These are phyloP conservation scores for Uronychia binucleata DNA, from an alignment of 73 alveolate genomes.

Conservation along the genomic window DNA sequence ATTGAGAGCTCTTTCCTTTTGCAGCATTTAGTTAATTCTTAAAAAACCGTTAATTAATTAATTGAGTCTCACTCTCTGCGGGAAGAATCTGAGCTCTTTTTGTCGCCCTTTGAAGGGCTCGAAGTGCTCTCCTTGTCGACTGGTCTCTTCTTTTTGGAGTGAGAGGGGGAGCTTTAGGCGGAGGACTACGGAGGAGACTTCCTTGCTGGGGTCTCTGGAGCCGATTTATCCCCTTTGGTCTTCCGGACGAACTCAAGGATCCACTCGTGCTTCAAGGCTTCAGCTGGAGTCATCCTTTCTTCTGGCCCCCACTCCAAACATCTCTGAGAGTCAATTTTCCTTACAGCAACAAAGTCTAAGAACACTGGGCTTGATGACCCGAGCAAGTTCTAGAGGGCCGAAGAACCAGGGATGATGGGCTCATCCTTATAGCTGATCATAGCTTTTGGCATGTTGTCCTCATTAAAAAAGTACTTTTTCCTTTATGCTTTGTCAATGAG, in stretches of 20 bases:
- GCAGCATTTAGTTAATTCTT: neutral
- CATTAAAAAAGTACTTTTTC: neutral
- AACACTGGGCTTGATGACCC: neutral
- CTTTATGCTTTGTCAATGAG: neutral
- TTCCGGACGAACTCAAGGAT: neutral
- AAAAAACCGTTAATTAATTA: neutral
- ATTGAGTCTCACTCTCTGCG: neutral
- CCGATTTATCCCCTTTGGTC: neutral
- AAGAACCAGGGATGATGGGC: neutral
- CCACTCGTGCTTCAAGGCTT: neutral
- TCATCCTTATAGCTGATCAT: slow-evolving; percentile 71
- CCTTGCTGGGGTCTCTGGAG: no score
- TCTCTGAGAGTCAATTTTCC: neutral
- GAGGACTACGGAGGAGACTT: no score
- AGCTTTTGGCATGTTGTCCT: slow-evolving; percentile 54
- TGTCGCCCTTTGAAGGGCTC: neutral
- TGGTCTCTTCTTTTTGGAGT: neutral
- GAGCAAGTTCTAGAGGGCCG: neutral
- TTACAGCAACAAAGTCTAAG: neutral
- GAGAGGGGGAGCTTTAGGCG: no score
- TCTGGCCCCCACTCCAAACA: neutral
- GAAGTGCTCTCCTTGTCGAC: neutral
- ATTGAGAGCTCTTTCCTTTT: neutral
- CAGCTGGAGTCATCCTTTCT: neutral
- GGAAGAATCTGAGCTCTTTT: neutral